Conservation (phyloP, 2,329 filamentous ascomycete genomes). For the Sporothrix inflata region DNA sequence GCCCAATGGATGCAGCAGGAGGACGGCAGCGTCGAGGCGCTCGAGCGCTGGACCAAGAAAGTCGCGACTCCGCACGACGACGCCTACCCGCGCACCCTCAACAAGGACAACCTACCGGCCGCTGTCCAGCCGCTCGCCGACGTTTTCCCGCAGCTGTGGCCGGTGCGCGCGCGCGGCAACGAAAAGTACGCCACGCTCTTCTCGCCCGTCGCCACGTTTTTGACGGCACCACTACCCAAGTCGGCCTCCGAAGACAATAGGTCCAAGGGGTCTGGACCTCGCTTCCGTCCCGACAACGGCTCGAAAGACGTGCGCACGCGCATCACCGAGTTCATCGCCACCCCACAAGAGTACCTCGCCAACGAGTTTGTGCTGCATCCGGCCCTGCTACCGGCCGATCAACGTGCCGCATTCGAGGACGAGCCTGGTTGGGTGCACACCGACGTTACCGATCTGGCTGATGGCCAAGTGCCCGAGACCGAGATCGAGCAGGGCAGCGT, state of each 20-base stretch:
- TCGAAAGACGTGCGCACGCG: conserved; percentile 77
- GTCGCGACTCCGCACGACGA: conserved; percentile 52
- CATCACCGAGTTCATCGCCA: conserved; percentile 78
- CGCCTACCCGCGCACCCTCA: conserved; percentile 60
- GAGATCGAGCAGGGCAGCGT: conserved; percentile 81
- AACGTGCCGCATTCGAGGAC: conserved; percentile 54
- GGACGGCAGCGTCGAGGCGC: conserved; percentile 38
- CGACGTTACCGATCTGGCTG: conserved; percentile 65
- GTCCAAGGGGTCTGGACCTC: conserved; percentile 45
- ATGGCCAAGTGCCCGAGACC: conserved; percentile 67
- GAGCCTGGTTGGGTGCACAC: conserved; percentile 85
- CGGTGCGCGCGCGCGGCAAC: conserved; percentile 84
- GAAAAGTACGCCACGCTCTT: conserved; percentile 76
- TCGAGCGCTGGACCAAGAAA: conserved; percentile 43
- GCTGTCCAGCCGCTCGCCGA: conserved; percentile 70
- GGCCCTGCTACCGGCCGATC: conserved; percentile 65
- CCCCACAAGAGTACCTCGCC: conserved; percentile 72
- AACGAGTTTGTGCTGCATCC: conserved; percentile 88
- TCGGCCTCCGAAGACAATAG: conserved; percentile 59
- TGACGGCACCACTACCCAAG: conserved; percentile 74
- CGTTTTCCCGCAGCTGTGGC: conserved; percentile 89
- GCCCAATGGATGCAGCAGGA: conserved; percentile 48
- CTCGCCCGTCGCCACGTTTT: conserved; percentile 83
- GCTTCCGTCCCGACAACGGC: conserved; percentile 57
- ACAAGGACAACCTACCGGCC: conserved; percentile 54